Evolutionary conservation across 2,329 filamentous ascomycete species (phyloP).

Genomic region (Ceratocystis ficicola): DNA sequence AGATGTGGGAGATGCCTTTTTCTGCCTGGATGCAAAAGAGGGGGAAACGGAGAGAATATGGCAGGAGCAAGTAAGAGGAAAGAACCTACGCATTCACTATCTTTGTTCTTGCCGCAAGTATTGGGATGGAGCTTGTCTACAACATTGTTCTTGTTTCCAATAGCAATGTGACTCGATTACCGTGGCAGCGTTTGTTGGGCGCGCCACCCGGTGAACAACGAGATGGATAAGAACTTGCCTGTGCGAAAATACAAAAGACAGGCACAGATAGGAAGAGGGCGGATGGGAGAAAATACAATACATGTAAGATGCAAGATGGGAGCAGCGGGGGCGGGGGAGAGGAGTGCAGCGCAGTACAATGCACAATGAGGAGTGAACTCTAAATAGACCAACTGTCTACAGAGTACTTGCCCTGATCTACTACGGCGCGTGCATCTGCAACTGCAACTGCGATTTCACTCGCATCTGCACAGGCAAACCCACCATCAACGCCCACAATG

Average conservation of each 20-base stretch:
- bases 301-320: not conserved
- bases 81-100: not conserved
- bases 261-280: not conserved
- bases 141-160: not conserved
- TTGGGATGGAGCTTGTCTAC: not conserved
- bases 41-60: not conserved
- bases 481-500: not conserved
- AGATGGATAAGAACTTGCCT: not conserved
- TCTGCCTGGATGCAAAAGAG: not conserved
- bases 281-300: not conserved
- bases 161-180: no score
- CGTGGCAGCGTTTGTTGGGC: no score
- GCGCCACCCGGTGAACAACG: no score
- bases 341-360: not conserved
- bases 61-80: not conserved
- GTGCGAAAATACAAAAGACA: not conserved
- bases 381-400: conserved; percentile 8
- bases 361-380: conserved; percentile 4
- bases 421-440: not conserved
- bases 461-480: not conserved
- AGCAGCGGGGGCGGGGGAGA: not conserved
- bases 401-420: conserved; percentile 11
- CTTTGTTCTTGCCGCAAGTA: not conserved
- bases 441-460: not conserved
- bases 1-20: not conserved